These are phyloP conservation scores for Chaetomium sp. DNA, from an alignment of 2,329 filamentous ascomycete genomes.

Conservation along the genomic window DNA sequence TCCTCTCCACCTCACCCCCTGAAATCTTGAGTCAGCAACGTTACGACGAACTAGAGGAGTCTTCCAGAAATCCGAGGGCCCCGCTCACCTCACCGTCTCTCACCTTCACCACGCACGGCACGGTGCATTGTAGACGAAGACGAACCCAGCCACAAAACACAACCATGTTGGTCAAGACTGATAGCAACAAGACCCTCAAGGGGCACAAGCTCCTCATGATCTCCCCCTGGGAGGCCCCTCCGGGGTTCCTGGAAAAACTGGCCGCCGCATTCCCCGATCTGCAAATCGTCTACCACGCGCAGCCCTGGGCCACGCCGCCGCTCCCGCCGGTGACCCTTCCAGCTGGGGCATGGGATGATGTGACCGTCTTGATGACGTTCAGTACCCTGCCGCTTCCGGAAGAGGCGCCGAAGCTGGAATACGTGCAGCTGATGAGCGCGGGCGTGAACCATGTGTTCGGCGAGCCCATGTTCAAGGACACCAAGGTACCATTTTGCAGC, in stretches of 20 bases:
- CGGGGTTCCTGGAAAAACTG: slow-evolving; percentile 43
- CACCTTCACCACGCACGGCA: background rate
- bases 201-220: slow-evolving; percentile 54
- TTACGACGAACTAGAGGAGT: background rate
- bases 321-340: slow-evolving; percentile 30
- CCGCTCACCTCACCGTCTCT: background rate
- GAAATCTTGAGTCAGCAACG: background rate
- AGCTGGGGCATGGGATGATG: slow-evolving; percentile 48
- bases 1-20: background rate
- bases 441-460: slow-evolving; percentile 55
- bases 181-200: slow-evolving; percentile 44
- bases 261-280: slow-evolving; percentile 48
- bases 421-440: slow-evolving; percentile 57
- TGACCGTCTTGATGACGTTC: slow-evolving; percentile 53
- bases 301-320: slow-evolving; percentile 35
- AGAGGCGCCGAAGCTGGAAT: slow-evolving; percentile 51
- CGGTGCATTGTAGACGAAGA: background rate
- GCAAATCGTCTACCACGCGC: slow-evolving; percentile 41
- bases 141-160: background rate
- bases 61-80: background rate
- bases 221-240: slow-evolving; percentile 39
- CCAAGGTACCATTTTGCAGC: slow-evolving; percentile 54
- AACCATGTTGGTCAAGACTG: slow-evolving; percentile 14
- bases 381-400: slow-evolving; percentile 47
- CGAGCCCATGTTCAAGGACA: slow-evolving; percentile 52